Evolutionary conservation across 768 basidiomycete species (phyloP), one percentile per base, ranked within the genome.

Genomic region (Suillus cothurnatus): DNA sequence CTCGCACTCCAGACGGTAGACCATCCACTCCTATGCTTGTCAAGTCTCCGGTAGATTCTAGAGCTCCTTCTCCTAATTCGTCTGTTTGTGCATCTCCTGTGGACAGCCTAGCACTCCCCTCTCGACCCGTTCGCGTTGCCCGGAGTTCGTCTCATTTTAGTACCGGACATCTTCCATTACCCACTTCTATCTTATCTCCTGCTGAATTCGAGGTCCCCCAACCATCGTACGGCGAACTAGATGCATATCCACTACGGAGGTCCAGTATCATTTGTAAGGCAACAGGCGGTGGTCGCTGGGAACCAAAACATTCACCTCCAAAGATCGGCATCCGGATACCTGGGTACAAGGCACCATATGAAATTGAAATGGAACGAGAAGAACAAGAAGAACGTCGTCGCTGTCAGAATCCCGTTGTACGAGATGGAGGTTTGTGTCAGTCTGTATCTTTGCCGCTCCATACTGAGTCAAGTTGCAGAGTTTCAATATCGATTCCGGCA

Each of bases 201-300:
- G 68, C 71, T 15, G 75, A 78, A 62, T 62, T 76, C 6, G 75
- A 76, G 0, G 43, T 43, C 31, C 70, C 80, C 2, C 81, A 83
- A 64, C 83, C 80, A 62, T 86, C 86, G 1, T 86, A 85, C 64
- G 90, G 90, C 66, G 90, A 90, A 73, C 82, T 93, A 34, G 87
- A 88, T 60, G 84, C 88, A 1, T 93, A 93, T 69, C 92, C 92
- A 2, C 84, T 93, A 26, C 81, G 84, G 50, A 85, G 86, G 63
- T 85, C 87, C 3, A 86, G 84, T 69, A 79, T 84, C 58, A 81
- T 92, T 17, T 94, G 92, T 79, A 94, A 93, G 70, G 89, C 88
- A 1, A 85, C 86, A 23, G 92, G 92, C 55, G 91, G 91, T 17
- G 92, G 92, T 19, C 86, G 92, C 39, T 93, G 92, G 92, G 85